Conservation (phyloP, 1,139 yeast species). For the Wickerhamomyces sp. region DNA sequence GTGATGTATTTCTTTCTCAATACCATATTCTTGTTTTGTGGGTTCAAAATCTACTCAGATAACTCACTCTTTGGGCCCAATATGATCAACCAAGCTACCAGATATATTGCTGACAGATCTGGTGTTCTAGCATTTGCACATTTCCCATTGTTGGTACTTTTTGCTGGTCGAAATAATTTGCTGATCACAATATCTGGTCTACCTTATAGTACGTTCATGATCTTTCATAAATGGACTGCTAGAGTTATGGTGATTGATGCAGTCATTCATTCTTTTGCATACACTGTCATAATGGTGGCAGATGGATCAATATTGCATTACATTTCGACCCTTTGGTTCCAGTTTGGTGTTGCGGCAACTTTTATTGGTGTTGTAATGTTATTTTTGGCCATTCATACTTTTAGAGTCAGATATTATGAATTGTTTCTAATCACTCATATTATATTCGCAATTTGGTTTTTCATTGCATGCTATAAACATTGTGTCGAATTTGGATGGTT, state of each 20-base stretch:
- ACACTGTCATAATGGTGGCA: constrained; percentile 33
- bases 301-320: constrained; percentile 8
- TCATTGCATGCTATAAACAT: constrained; percentile 59
- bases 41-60: constrained; percentile 35
- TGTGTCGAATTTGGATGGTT: constrained; percentile 34
- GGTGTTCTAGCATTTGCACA: constrained; percentile 46
- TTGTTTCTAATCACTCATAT: constrained; percentile 55
- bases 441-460: constrained; percentile 45
- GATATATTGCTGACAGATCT: constrained; percentile 59
- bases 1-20: constrained; percentile 39
- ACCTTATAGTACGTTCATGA: constrained; percentile 55
- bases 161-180: constrained; percentile 67
- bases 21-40: constrained; percentile 35
- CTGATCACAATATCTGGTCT: constrained; percentile 61
- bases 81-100: constrained; percentile 41
- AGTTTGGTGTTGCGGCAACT: constrained; percentile 51
- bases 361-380: constrained; percentile 37
- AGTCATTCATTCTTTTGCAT: constrained; percentile 36
- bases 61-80: constrained; percentile 38
- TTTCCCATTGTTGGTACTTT: constrained; percentile 48
- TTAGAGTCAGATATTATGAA: constrained; percentile 58
- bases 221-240: constrained; percentile 66
- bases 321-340: constrained; percentile 16
- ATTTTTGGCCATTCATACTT: constrained; percentile 39
- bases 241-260: constrained; percentile 38